A percentile compares a stretch with the other conserved stretches of the same genome.
Conservation (phyloP, 257 asterid genomes). For the Petunia axillaris region DNA sequence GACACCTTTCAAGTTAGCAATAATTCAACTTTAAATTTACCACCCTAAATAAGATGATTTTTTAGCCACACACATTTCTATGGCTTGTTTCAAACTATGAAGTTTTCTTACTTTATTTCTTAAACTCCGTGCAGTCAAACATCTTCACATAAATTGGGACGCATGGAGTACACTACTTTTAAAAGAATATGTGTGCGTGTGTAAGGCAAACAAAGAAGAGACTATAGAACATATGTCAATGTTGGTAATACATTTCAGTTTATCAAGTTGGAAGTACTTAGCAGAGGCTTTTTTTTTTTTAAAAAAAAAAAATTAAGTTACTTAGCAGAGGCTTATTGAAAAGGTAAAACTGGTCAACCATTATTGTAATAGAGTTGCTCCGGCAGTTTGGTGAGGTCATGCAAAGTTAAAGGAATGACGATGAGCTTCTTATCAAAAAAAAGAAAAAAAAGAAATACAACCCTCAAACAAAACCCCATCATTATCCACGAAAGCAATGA, state of each 20-base stretch:
- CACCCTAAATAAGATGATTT: too few species aligned
- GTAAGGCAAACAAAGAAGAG: slow-evolving; percentile 3
- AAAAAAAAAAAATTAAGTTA: too few species aligned
- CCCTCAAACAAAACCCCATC: not conserved
- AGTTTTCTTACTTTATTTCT: too few species aligned
- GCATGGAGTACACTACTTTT: not conserved
- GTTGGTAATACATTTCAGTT: not conserved
- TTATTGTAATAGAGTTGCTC: not conserved
- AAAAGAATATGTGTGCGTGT: not conserved
- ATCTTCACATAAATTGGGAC: too few species aligned
- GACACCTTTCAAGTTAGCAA: too few species aligned
- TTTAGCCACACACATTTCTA: too few species aligned
- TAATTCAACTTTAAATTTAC: too few species aligned
- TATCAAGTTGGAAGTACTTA: slow-evolving; percentile 5
- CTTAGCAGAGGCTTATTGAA: too few species aligned
- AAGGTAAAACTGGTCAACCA: not conserved
- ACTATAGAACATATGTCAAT: not conserved
- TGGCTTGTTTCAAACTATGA: too few species aligned
- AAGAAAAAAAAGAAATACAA: not conserved
- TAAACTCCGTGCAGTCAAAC: too few species aligned
- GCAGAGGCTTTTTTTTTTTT: too few species aligned
- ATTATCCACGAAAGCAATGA: not conserved
- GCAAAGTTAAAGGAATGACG: not conserved
- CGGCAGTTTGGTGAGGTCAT: not conserved
- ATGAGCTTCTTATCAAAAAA: slow-evolving; percentile 11